These are phyloP conservation scores for Amanita subjunquillea DNA, from an alignment of 768 basidiomycete species.

Conservation along the genomic window DNA sequence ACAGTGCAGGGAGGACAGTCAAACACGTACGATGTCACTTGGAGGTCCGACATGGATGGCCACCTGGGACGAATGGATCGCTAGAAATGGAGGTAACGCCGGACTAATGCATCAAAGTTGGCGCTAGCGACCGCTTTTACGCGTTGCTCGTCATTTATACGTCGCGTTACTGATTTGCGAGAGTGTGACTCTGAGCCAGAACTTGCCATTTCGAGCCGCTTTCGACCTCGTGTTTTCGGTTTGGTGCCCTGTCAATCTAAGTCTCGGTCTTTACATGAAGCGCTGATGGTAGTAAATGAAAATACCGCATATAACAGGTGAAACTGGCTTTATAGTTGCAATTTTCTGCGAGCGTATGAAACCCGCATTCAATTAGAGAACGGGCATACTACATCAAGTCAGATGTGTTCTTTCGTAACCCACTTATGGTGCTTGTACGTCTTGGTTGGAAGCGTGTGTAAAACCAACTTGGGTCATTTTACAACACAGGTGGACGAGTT, in stretches of 20 bases:
- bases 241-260: conserved; percentile 1
- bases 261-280: conserved; percentile 1
- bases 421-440: no score
- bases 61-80: background rate
- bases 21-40: conserved; percentile 1
- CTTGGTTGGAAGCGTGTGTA: no score
- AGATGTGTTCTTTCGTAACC: background rate
- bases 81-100: background rate
- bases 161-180: conserved; percentile 3
- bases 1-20: background rate
- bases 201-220: background rate
- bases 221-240: background rate
- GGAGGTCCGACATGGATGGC: background rate
- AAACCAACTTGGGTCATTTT: no score
- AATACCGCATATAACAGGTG: background rate
- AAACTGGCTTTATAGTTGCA: background rate
- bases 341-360: background rate
- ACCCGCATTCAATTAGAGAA: background rate
- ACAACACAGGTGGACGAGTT: no score
- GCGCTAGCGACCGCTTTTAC: background rate
- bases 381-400: background rate
- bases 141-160: background rate
- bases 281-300: conserved; percentile 1
- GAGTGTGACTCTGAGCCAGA: background rate
- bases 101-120: background rate